Evolutionary conservation across 2,329 filamentous ascomycete genomes (phyloP).

Genomic region (Neoscytalidium dimidiatum): DNA sequence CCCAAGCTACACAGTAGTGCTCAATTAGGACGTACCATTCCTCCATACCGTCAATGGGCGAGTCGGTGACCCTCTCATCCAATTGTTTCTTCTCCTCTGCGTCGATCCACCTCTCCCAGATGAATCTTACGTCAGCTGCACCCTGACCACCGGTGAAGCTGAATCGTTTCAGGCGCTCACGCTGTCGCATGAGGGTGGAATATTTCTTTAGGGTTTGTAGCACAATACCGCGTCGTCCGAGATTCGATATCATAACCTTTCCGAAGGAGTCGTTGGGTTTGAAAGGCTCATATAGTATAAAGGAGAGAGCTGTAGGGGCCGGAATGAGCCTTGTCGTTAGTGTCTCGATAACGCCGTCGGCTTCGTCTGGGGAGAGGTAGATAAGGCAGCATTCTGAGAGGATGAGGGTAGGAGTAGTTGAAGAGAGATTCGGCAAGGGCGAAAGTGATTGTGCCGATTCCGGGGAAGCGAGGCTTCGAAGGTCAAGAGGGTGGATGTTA

Average conservation of each 20-base stretch:
- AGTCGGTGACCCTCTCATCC: no score
- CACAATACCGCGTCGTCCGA: constrained; percentile 76
- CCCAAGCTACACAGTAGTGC: constrained; percentile 92
- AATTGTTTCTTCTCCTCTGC: constrained; percentile 78
- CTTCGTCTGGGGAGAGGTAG: constrained; percentile 71
- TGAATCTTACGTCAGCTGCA: constrained; percentile 63
- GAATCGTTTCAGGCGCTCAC: constrained; percentile 62
- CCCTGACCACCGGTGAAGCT: constrained; percentile 64
- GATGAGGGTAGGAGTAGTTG: constrained; percentile 73
- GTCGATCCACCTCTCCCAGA: constrained; percentile 76
- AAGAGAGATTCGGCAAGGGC: constrained; percentile 49
- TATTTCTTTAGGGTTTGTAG: constrained; percentile 82
- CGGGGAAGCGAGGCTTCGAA: constrained; percentile 61
- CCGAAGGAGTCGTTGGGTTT: constrained; percentile 84
- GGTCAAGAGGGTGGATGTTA: constrained; percentile 63
- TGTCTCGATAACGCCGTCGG: constrained; percentile 60
- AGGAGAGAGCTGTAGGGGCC: constrained; percentile 52
- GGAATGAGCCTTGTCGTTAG: constrained; percentile 39
- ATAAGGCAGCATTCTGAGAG: constrained; percentile 95
- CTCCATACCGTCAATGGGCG: no score
- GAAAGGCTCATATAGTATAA: constrained; percentile 89
- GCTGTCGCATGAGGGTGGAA: constrained; percentile 68
- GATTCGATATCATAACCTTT: constrained; percentile 86
- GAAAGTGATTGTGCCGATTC: constrained; percentile 26
- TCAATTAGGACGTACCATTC: constrained; percentile 85